These are phyloP conservation scores for Nakaseomyces glabratus DNA, from an alignment of 1,139 yeast genomes.

Conservation along the genomic window DNA sequence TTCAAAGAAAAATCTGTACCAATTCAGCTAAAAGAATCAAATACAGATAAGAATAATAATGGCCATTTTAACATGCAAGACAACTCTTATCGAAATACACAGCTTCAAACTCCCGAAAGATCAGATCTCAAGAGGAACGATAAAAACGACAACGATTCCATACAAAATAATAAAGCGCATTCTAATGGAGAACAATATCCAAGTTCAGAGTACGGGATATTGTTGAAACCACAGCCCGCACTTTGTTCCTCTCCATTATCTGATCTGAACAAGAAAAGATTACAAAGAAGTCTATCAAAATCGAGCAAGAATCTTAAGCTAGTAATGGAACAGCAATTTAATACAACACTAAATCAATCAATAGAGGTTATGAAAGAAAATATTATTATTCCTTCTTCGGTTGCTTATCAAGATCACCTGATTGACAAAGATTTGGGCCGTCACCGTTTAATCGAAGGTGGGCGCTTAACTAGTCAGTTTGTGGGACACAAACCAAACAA, in stretches of 20 bases:
- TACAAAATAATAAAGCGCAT: background rate
- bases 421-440: no score
- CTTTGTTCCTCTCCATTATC: constrained; percentile 4
- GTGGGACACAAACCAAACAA: background rate
- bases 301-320: background rate
- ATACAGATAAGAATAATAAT: background rate
- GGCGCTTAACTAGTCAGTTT: constrained; percentile 4
- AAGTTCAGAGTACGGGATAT: constrained; percentile 5
- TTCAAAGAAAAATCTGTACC: no score
- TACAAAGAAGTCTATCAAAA: constrained; percentile 1
- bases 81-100: constrained; percentile 6
- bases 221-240: constrained; percentile 6
- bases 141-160: background rate
- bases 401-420: no score
- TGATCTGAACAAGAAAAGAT: constrained; percentile 1
- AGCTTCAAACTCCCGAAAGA: constrained; percentile 16
- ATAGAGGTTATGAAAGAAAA: constrained; percentile 1
- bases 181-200: background rate
- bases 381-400: background rate
- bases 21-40: no score
- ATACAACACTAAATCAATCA: constrained; percentile 8
- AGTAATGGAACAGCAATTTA: constrained; percentile 6
- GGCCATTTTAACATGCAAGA: no score
- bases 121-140: constrained; percentile 14
- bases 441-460: no score